phyloP scores from a whole-genome alignment of 2,329 filamentous ascomycete genomes.

The Aspergillus oerlinghausenensis region DNA sequence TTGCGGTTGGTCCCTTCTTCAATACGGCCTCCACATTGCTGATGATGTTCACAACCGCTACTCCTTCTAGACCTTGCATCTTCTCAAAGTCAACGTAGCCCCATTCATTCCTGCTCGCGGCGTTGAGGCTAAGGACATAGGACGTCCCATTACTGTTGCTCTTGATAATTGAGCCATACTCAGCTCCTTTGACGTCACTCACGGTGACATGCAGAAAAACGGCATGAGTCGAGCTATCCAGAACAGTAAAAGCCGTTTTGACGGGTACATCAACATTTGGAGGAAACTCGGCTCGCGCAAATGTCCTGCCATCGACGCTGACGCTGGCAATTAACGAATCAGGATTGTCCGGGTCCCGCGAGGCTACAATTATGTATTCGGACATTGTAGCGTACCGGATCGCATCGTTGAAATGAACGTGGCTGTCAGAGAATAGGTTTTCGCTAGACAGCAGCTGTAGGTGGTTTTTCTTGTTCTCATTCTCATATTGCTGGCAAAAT shows the following conservation, averaged over 20 bases:
- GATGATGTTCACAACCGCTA: conserved; percentile 81
- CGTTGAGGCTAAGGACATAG: conserved; percentile 76
- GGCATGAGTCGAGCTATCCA: conserved; percentile 91
- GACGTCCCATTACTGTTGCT: conserved; percentile 98
- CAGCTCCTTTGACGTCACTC: conserved; percentile 58
- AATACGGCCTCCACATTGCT: conserved; percentile 64
- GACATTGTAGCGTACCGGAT: conserved; percentile 90
- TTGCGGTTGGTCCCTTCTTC: conserved; percentile 56
- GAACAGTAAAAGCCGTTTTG: conserved; percentile 81
- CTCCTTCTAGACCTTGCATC: conserved; percentile 85
- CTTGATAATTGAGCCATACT: conserved; percentile 87
- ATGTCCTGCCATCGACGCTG: conserved; percentile 78
- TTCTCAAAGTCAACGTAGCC: conserved; percentile 96
- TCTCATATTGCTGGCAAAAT: conserved; percentile 60
- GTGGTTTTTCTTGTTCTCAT: conserved; percentile 59
- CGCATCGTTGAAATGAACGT: conserved; percentile 65
- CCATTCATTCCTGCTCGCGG: conserved; percentile 71
- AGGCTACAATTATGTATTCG: conserved; percentile 90
- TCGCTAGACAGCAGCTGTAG: conserved; percentile 71
- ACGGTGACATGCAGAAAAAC: conserved; percentile 91
- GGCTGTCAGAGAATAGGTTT: conserved; percentile 67
- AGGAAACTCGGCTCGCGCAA: conserved; percentile 81
- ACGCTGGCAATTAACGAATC: conserved; percentile 70
- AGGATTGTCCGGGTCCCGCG: conserved; percentile 57
- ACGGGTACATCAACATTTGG: conserved; percentile 74